A percentile compares a stretch with the other conserved stretches of the same genome.
Evolutionary conservation across 805 yeast species (phyloP).

Genomic region (Starmerella lactis-condensi): DNA sequence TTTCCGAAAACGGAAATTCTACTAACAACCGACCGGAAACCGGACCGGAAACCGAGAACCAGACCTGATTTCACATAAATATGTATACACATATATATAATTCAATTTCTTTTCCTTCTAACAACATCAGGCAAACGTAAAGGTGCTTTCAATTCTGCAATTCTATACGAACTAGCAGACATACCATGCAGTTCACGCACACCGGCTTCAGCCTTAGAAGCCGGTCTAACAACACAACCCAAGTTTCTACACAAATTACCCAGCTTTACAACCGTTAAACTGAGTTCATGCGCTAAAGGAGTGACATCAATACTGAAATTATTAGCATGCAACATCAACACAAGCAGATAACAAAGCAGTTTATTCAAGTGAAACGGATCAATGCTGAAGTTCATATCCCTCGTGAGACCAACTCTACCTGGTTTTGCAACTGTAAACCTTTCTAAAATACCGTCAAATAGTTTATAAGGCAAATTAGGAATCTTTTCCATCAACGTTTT

Average conservation of each 20-base stretch:
- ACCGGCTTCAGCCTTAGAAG: constrained; percentile 28
- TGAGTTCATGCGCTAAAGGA: constrained; percentile 70
- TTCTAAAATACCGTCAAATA: constrained; percentile 52
- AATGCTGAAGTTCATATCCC: constrained; percentile 54
- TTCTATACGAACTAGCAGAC: constrained; percentile 38
- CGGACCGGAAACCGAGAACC: too few species aligned
- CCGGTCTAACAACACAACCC: constrained; percentile 62
- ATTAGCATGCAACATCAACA: constrained; percentile 55
- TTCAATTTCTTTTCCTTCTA: constrained; percentile 27
- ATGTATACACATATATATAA: not conserved
- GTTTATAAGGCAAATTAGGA: constrained; percentile 45
- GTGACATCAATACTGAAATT: constrained; percentile 55
- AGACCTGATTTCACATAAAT: too few species aligned
- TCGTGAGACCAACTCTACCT: constrained; percentile 48
- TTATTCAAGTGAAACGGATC: constrained; percentile 84
- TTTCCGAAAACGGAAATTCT: too few species aligned
- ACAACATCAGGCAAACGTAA: constrained; percentile 72
- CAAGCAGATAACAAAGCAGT: constrained; percentile 59
- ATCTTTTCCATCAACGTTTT: constrained; percentile 40
- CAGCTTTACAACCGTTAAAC: constrained; percentile 57
- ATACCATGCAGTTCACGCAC: constrained; percentile 22
- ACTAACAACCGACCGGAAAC: too few species aligned
- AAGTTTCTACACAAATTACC: constrained; percentile 53
- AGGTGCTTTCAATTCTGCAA: constrained; percentile 75
- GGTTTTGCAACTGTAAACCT: constrained; percentile 53